A percentile compares a stretch with the other conserved stretches of the same genome.
These are phyloP conservation scores for Alternaria ethzedia DNA, from an alignment of 2,329 filamentous ascomycete species.

Conservation along the genomic window DNA sequence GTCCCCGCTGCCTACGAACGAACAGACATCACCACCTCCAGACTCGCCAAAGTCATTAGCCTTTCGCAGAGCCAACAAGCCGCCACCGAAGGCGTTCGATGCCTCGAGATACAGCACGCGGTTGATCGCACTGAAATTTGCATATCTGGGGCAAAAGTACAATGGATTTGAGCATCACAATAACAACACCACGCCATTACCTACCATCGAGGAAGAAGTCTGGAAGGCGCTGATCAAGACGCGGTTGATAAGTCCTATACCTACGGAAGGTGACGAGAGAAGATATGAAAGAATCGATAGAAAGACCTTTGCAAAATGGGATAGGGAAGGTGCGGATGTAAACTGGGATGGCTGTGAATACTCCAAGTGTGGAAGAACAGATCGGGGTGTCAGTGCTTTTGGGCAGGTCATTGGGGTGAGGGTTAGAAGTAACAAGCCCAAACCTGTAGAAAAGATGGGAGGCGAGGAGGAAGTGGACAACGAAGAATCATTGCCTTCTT, in stretches of 20 bases:
- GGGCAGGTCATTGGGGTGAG: conserved; percentile 89
- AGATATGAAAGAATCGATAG: conserved; percentile 43
- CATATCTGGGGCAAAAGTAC: conserved; percentile 89
- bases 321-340: conserved; percentile 56
- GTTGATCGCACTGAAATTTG: conserved; percentile 88
- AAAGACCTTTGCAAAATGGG: conserved; percentile 45
- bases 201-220: conserved; percentile 90
- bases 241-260: conserved; percentile 67
- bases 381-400: conserved; percentile 93
- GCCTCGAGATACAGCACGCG: conserved; percentile 81
- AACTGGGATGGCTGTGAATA: conserved; percentile 88
- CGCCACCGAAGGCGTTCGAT: conserved; percentile 68
- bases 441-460: conserved; percentile 7
- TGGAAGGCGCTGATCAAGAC: conserved; percentile 89
- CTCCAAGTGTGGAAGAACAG: conserved; percentile 92
- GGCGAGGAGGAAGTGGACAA: neutral
- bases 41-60: conserved; percentile 13
- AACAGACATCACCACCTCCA: neutral
- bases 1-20: neutral
- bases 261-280: conserved; percentile 19
- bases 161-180: conserved; percentile 91
- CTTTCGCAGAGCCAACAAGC: conserved; percentile 40
- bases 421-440: conserved; percentile 78
- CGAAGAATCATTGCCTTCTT: neutral
- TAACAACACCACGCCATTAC: conserved; percentile 69